phyloP scores from a whole-genome alignment of 176 grass and related monocot genomes.

The Typha latifolia region DNA sequence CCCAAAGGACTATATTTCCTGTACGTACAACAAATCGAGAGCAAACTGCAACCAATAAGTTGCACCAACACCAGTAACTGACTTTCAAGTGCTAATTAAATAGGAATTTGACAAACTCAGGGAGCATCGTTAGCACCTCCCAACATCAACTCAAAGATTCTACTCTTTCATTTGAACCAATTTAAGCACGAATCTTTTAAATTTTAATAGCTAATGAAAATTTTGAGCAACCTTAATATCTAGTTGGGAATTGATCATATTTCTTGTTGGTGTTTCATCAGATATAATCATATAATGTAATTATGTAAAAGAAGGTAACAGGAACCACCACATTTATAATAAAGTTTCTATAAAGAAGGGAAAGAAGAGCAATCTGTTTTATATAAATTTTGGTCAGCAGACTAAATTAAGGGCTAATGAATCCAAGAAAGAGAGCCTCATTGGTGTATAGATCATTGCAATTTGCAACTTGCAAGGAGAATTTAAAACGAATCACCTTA shows the following conservation, averaged over 20 bases:
- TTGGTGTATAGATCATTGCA: too few species aligned
- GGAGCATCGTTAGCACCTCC: background rate
- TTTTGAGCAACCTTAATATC: background rate
- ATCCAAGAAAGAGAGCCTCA: too few species aligned
- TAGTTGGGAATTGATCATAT: background rate
- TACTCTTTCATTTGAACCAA: slow-evolving; percentile 7
- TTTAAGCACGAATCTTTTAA: background rate
- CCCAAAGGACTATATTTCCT: background rate
- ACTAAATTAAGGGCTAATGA: background rate
- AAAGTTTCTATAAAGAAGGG: background rate
- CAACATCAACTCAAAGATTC: slow-evolving; percentile 4
- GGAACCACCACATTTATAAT: background rate
- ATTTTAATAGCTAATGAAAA: background rate
- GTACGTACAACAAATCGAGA: background rate
- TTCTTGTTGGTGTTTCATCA: background rate
- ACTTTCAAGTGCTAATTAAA: background rate
- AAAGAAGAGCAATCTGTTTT: background rate
- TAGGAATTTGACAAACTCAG: slow-evolving; percentile 12
- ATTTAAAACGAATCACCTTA: too few species aligned
- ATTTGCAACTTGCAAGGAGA: too few species aligned
- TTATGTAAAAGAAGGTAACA: background rate
- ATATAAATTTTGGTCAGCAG: background rate
- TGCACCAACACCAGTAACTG: background rate
- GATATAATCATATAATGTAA: background rate
- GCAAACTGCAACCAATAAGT: background rate